These are phyloP conservation scores for Phalaenopsis aphrodite DNA, from an alignment of 106 monocot genomes.

Conservation along the genomic window DNA sequence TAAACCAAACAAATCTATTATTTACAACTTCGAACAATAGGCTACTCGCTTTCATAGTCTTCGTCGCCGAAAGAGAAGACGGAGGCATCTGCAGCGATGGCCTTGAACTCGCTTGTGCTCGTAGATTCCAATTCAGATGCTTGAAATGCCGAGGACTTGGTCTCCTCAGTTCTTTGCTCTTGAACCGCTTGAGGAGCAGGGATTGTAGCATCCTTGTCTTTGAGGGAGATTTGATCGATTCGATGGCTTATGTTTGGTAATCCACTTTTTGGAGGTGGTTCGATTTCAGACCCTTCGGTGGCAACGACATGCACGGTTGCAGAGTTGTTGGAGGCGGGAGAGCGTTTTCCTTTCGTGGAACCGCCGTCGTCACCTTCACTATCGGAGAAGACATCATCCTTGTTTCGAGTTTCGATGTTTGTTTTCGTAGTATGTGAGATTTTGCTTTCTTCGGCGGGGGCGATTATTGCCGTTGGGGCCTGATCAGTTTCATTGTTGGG, in stretches of 20 bases:
- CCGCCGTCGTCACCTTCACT: slow-evolving; percentile 60
- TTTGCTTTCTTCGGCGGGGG: slow-evolving; percentile 15
- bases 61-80: slow-evolving; percentile 93
- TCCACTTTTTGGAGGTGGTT: slow-evolving; percentile 18
- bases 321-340: neutral
- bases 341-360: slow-evolving; percentile 27
- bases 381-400: slow-evolving; percentile 92
- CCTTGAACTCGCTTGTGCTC: slow-evolving; percentile 76
- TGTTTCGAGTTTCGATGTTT: slow-evolving; percentile 28
- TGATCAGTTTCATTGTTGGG: slow-evolving; percentile 17
- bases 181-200: slow-evolving; percentile 3
- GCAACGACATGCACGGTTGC: neutral
- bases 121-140: slow-evolving; percentile 30
- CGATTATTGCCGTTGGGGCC: slow-evolving; percentile 7
- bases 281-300: slow-evolving; percentile 3
- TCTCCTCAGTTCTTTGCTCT: slow-evolving; percentile 20
- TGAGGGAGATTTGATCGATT: slow-evolving; percentile 30
- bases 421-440: slow-evolving; percentile 13
- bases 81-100: slow-evolving; percentile 93
- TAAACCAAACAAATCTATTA: neutral
- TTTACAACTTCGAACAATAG: slow-evolving; percentile 4
- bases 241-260: slow-evolving; percentile 18
- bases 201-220: slow-evolving; percentile 18
- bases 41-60: slow-evolving; percentile 85
- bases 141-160: slow-evolving; percentile 10